Conservation (phyloP, 306 rosid genomes). For the Fragaria ananassa region DNA sequence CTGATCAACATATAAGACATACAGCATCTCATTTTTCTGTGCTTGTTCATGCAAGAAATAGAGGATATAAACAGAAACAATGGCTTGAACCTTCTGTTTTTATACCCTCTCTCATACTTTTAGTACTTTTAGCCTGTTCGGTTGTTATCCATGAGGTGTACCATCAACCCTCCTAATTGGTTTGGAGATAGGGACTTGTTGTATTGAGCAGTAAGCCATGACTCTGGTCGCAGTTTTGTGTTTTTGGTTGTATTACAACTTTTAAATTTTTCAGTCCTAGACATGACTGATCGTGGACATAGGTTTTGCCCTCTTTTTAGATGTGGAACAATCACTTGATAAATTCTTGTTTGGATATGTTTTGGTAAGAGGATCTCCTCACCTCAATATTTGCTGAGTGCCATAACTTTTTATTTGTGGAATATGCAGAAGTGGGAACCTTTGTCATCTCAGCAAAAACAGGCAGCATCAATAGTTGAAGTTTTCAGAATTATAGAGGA, state of each 20-base stretch:
- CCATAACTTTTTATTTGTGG: constrained; percentile 10
- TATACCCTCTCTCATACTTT: too few relatives aligned
- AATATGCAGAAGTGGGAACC: constrained; percentile 54
- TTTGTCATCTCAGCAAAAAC: constrained; percentile 51
- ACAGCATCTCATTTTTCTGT: too few relatives aligned
- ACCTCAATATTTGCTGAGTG: neutral
- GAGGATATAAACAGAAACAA: too few relatives aligned
- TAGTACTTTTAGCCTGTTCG: too few relatives aligned
- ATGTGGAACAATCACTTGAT: neutral
- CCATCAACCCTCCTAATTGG: neutral
- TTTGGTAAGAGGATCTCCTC: neutral
- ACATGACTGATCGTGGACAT: neutral
- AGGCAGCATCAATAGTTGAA: constrained; percentile 49
- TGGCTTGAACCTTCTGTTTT: too few relatives aligned
- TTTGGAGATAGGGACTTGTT: neutral
- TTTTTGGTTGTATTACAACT: neutral
- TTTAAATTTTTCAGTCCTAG: neutral
- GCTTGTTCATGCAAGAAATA: too few relatives aligned
- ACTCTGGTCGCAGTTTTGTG: neutral
- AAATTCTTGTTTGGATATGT: neutral
- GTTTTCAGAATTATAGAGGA: constrained; percentile 57
- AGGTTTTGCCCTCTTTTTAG: neutral
- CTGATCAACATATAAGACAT: too few relatives aligned
- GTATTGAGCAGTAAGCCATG: neutral
- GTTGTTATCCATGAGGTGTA: neutral